Base-by-base conservation (phyloP, 441 rosid genomes). In the Populus tomentosa region DNA sequence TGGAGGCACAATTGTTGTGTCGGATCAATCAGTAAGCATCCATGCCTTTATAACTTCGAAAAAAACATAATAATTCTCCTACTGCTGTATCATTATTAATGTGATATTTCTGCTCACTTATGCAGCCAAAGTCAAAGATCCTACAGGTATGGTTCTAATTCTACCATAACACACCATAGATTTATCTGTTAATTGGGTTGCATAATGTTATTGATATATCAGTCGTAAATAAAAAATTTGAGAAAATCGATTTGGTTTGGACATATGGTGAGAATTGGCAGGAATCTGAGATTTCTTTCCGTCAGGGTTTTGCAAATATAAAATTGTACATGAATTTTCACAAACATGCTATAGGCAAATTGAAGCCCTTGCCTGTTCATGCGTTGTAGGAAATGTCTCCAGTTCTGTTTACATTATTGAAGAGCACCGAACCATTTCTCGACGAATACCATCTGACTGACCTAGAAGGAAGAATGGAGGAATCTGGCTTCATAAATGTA, bases 41-140 rank as follows among this genome's bases (percentile, higher is more conserved):
- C 46, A 18, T 0, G 21, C 26, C 70, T 1, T 4, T 35, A 4
- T 70, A n/a, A 64, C 73, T 50, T 4, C 0, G 7, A 2, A 14
- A 50, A 50, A 50, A 50, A 14, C 56, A 14, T 14, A 50, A 14
- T 50, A 14, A 14, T 14, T 50, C 56, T 50, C 20, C 56, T 50
- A 14, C 56, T 50, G 18, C 56, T 14, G 20, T 50, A 50, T 14
- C 56, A 14, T 50, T 50, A 50, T 50, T 50, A 50, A 50, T 16
- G n/a, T 70, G 36, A 6, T 71, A 7, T 3, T 67, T 26, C 42
- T 13, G 10, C 72, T 70, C 7, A 18, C 46, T 33, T 20, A 4
- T 80, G 82, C 94, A 88, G 91, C 91, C 89, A 20, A 86, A 87
- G 61, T 90, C 94, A 6, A 88, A 90, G 87, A 84, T 82, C 76